These are phyloP conservation scores for Hippophae gyantsensis DNA, from an alignment of 306 rosid genomes.

Conservation along the genomic window DNA sequence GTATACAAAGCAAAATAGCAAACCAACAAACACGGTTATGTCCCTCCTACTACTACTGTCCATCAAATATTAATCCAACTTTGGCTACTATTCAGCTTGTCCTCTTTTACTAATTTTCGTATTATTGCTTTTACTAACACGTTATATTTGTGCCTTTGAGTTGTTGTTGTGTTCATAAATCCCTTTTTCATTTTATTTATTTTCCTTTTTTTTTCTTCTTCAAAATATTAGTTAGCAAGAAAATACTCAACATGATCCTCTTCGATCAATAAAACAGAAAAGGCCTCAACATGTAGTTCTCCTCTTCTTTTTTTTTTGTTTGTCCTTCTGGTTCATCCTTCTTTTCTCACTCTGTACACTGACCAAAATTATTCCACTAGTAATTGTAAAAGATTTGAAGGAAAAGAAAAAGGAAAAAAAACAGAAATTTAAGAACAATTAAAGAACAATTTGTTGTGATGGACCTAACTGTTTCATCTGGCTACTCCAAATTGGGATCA, in stretches of 20 bases:
- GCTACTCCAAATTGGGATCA: constrained; percentile 1
- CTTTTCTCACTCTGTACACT: constrained; percentile 33
- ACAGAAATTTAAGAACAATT: constrained; percentile 16
- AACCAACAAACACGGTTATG: constrained; percentile 30
- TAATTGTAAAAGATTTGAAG: constrained; percentile 13
- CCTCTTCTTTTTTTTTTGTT: too few species aligned
- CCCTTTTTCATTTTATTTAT: neutral
- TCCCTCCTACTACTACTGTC: constrained; percentile 21
- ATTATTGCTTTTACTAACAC: neutral
- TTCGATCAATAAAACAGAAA: too few species aligned
- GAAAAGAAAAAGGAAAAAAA: neutral
- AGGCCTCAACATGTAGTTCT: too few species aligned
- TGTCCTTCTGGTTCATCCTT: constrained; percentile 4
- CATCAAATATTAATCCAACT: constrained; percentile 9
- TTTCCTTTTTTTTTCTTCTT: too few species aligned
- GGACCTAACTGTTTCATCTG: neutral
- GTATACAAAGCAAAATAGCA: constrained; percentile 8
- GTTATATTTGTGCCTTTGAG: neutral
- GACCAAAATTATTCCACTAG: constrained; percentile 34
- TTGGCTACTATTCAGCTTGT: neutral
- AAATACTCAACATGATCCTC: too few species aligned
- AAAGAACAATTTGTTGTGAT: constrained; percentile 4
- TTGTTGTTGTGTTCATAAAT: neutral
- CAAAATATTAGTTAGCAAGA: neutral
- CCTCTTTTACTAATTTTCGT: neutral